These are phyloP conservation scores for Thraustotheca clavata DNA, from an alignment of 352 stramenopile genomes.

Conservation along the genomic window DNA sequence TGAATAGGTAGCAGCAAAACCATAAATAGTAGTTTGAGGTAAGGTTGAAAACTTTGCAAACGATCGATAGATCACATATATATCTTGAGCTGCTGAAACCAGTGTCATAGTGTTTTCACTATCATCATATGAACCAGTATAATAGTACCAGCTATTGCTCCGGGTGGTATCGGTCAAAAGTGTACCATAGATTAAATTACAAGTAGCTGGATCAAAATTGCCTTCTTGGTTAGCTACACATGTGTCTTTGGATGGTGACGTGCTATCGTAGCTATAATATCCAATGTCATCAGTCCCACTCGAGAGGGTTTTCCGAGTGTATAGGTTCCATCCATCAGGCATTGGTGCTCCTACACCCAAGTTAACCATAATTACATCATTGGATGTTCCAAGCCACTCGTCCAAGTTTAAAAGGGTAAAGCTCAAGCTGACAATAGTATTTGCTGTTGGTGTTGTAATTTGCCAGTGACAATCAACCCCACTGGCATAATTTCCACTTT, in stretches of 20 bases:
- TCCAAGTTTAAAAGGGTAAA: constrained; percentile 1
- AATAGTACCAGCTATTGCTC: constrained; percentile 6
- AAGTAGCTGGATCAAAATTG: neutral
- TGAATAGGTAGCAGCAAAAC: constrained; percentile 2
- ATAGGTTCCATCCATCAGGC: neutral
- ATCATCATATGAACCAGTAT: neutral
- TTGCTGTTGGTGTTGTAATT: neutral
- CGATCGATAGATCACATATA: constrained; percentile 14
- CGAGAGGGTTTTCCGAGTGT: neutral
- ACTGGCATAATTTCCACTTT: constrained; percentile 1
- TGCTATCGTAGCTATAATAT: neutral
- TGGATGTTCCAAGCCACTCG: neutral
- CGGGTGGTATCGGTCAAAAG: neutral
- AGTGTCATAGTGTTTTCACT: neutral
- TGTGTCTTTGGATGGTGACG: neutral
- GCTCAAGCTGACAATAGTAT: constrained; percentile 3
- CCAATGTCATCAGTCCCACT: neutral
- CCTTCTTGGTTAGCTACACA: neutral
- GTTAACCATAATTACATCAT: constrained; percentile 15
- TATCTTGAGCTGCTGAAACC: constrained; percentile 4
- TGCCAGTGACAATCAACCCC: constrained; percentile 15
- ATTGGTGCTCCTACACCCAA: neutral
- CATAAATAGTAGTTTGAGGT: neutral
- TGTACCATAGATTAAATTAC: neutral
- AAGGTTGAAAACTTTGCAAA: neutral